Base-by-base conservation (phyloP, 2,329 filamentous ascomycete genomes). In the Cladosporium sp. region DNA sequence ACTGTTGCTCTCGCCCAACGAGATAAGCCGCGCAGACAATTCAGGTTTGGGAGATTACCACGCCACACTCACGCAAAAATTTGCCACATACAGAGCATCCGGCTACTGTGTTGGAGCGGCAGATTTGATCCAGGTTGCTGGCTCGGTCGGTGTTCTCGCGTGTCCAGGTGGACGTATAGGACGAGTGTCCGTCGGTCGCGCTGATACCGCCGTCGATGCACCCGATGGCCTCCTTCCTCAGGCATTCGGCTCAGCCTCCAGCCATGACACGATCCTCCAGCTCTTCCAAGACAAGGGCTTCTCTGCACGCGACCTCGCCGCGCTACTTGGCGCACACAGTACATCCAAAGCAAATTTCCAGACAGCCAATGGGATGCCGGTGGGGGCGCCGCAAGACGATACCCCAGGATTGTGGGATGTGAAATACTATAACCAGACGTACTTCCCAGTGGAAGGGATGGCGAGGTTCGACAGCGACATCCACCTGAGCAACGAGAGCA, bases 291-390 rank as follows among this genome's bases (percentile, higher is more conserved):
- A 79, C 68, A 86, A 86, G 75, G 84, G 83, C 2, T 83, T 87
- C 75, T 75, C 74, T 10, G 74, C 83, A 1, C 74, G 75, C 32
- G 85, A 85, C 62, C 79, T 87, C 3, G 81, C 83, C 2, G 84
- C 85, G 1, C 80, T 87, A 1, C 70, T 87, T 2, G 85, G 86
- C 63, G 84, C 85, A 0, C 85, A 87, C 73, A 81, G 81, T 3
- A 77, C 80, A 8, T 80, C 82, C 8, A 80, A 78, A 68, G 84
- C 87, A 69, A 78, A 77, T 64, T 74, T 78, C n/a, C 65, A 73
- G 34, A 60, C 65, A 51, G 30, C 59, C 32, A 69, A 72, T 52
- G 72, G 72, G 2, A 67, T 74, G 15, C 69, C 71, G 3, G 74
- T 76, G 12, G 79, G 78, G 58, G 73, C 74, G 6, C 70, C 82